Conservation (phyloP, 495 filamentous ascomycete genomes). For the Aspergillus carlsbadensis region DNA sequence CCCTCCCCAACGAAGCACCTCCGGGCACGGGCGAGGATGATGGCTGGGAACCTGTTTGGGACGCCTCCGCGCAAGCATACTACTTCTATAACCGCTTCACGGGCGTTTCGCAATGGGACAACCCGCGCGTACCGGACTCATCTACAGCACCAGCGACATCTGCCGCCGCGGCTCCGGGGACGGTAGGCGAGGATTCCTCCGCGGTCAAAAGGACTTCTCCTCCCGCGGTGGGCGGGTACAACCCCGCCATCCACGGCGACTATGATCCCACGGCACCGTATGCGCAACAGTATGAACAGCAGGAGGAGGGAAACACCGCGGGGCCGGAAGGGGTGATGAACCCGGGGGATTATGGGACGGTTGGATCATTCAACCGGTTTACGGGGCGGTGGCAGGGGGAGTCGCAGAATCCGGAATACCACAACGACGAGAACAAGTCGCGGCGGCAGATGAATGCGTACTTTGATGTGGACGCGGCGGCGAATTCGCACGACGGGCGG, state of each 20-base stretch:
- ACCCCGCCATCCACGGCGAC: slow-evolving; percentile 91
- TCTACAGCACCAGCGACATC: not conserved
- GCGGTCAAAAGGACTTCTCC: not conserved
- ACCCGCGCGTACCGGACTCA: slow-evolving; percentile 69
- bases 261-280: slow-evolving; percentile 95
- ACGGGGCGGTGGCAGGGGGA: slow-evolving; percentile 80
- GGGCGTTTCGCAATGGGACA: slow-evolving; percentile 77
- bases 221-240: slow-evolving; percentile 69
- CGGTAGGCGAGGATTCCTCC: not conserved
- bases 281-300: slow-evolving; percentile 57
- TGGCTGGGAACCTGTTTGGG: slow-evolving; percentile 88
- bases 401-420: slow-evolving; percentile 63
- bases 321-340: slow-evolving; percentile 30
- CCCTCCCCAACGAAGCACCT: slow-evolving; percentile 53
- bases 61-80: slow-evolving; percentile 63
- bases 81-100: slow-evolving; percentile 93
- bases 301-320: slow-evolving; percentile 24
- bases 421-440: slow-evolving; percentile 88
- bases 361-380: slow-evolving; percentile 85
- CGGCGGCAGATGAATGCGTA: slow-evolving; percentile 88
- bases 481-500: slow-evolving; percentile 87
- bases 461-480: slow-evolving; percentile 97
- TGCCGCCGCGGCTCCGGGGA: not conserved
- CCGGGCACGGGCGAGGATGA: slow-evolving; percentile 64
- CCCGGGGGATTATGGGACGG: slow-evolving; percentile 56